Evolutionary conservation across 768 basidiomycete genomes (phyloP).

Genomic region (Harrya chromipes): DNA sequence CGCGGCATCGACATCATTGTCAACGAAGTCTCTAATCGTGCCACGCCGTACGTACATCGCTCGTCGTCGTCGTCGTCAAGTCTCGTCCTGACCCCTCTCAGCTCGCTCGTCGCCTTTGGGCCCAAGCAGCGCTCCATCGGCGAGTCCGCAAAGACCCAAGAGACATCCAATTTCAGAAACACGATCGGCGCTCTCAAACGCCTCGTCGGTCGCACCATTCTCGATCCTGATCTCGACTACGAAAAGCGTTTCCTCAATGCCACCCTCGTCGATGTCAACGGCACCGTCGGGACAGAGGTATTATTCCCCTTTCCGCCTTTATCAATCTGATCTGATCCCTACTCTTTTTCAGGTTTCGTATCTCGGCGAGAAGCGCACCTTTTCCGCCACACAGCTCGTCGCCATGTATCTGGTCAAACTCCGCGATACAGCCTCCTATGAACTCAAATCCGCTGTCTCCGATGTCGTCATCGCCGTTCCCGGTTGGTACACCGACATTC

Average conservation of each 20-base stretch:
- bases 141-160: conserved; percentile 94
- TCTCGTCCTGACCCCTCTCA: conserved; percentile 30
- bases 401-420: conserved; percentile 89
- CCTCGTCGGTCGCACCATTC: conserved; percentile 75
- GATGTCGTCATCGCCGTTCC: conserved; percentile 97
- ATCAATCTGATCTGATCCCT: conserved; percentile 10
- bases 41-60: conserved; percentile 76
- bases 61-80: background rate
- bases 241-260: conserved; percentile 94
- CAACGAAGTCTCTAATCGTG: conserved; percentile 97
- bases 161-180: conserved; percentile 97
- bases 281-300: conserved; percentile 85
- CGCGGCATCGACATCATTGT: conserved; percentile 98
- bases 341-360: conserved; percentile 67
- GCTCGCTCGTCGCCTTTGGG: conserved; percentile 94
- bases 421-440: conserved; percentile 78
- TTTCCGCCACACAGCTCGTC: conserved; percentile 89
- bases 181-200: conserved; percentile 93
- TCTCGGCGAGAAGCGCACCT: conserved; percentile 73
- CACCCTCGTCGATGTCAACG: conserved; percentile 77
- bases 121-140: conserved; percentile 88
- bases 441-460: conserved; percentile 82
- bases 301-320: conserved; percentile 1
- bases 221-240: conserved; percentile 77
- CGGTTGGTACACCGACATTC: conserved; percentile 94